Evolutionary conservation across 129 eudicot species (phyloP).

Genomic region (Lactuca saligna): DNA sequence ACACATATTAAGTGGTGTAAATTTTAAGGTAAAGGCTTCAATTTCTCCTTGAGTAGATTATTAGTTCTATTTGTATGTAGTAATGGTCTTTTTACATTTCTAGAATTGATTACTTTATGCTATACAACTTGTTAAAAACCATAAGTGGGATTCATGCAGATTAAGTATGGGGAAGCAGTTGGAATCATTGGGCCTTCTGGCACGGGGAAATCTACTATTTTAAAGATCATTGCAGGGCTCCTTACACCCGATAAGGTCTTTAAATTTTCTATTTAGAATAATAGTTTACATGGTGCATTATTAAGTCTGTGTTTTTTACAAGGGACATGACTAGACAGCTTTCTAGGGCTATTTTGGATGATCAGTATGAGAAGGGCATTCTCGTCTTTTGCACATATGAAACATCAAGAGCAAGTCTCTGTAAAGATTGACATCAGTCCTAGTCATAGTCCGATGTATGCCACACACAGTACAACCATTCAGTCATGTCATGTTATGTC

Average conservation of each 20-base stretch:
- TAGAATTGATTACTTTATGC: neutral
- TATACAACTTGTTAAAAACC: constrained; percentile 4
- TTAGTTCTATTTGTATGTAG: neutral
- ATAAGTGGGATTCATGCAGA: constrained; percentile 35
- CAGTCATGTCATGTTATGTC: too few relatives aligned
- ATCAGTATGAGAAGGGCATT: too few relatives aligned
- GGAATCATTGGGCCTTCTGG: constrained; percentile 93
- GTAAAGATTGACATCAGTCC: too few relatives aligned
- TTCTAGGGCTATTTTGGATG: too few relatives aligned
- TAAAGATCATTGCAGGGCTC: constrained; percentile 83
- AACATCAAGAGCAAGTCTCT: too few relatives aligned
- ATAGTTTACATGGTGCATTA: too few relatives aligned
- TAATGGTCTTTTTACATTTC: neutral
- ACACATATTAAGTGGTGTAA: constrained; percentile 74
- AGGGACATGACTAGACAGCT: too few relatives aligned
- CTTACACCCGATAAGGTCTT: constrained; percentile 84
- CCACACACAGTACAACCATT: too few relatives aligned
- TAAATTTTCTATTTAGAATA: constrained; percentile 1
- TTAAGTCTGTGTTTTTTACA: too few relatives aligned
- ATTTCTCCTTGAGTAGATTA: neutral
- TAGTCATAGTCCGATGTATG: too few relatives aligned
- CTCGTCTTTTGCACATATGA: too few relatives aligned
- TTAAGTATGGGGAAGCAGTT: constrained; percentile 81
- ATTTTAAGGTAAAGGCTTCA: constrained; percentile 55
- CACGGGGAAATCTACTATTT: constrained; percentile 77